Percentiles rank a stretch among this genome's conserved stretches.
Evolutionary conservation across 1,139 yeast species (phyloP).

Genomic region (Arxiozyma bovina): DNA sequence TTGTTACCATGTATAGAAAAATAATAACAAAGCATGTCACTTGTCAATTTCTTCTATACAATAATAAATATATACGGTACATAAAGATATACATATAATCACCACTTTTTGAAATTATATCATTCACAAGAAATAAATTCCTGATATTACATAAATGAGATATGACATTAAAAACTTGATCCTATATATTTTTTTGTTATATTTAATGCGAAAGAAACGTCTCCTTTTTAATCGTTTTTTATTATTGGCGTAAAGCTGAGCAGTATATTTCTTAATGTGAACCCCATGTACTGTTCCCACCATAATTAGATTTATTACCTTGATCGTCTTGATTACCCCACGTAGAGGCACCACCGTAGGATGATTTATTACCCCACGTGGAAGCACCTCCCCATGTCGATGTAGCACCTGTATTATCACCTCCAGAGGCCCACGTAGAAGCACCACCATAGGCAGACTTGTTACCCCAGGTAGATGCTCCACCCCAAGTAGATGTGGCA

Average conservation of each 20-base stretch:
- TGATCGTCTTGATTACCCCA: slow-evolving; percentile 32
- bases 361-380: slow-evolving; percentile 22
- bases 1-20: not conserved
- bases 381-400: slow-evolving; percentile 30
- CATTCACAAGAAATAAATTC: not conserved
- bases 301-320: slow-evolving; percentile 23
- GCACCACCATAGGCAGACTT: slow-evolving; percentile 32
- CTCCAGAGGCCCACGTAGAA: slow-evolving; percentile 31
- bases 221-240: not conserved
- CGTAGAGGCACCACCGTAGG: slow-evolving; percentile 30
- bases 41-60: too few relatives aligned
- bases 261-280: not conserved
- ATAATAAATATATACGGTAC: too few relatives aligned
- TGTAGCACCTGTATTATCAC: slow-evolving; percentile 27
- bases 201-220: not conserved
- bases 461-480: slow-evolving; percentile 40
- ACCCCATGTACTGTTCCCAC: slow-evolving; percentile 24
- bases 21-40: not conserved
- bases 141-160: not conserved
- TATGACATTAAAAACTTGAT: not conserved
- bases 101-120: too few relatives aligned
- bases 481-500: slow-evolving; percentile 35
- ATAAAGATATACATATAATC: too few relatives aligned
- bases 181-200: not conserved
- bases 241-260: not conserved